Evolutionary conservation across 805 yeast genomes (phyloP).

Genomic region (Wickerhamiella brachini): DNA sequence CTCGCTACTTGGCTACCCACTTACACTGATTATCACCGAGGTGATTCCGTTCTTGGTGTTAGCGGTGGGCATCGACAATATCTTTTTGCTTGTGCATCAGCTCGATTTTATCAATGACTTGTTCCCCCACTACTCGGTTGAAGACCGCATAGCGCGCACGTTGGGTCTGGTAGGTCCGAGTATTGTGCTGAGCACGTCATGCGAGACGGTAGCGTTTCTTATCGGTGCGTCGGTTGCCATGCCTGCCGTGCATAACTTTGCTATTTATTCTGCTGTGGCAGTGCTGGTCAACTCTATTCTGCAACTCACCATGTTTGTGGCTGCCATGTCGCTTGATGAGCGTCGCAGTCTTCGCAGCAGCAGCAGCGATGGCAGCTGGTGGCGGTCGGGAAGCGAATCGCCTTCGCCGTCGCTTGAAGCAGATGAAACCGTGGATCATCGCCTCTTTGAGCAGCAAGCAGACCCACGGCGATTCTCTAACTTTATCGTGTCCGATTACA

Average conservation of each 20-base stretch:
- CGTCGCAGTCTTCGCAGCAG: conserved; percentile 51
- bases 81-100: conserved; percentile 75
- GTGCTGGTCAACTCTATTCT: conserved; percentile 59
- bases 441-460: conserved; percentile 10
- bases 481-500: conserved; percentile 36
- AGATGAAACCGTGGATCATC: conserved; percentile 6
- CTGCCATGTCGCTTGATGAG: conserved; percentile 61
- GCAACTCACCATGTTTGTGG: conserved; percentile 70
- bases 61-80: conserved; percentile 94
- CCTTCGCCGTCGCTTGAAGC: conserved; percentile 1
- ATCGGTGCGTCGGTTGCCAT: conserved; percentile 71
- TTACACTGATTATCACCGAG: conserved; percentile 88
- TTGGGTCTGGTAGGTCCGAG: conserved; percentile 76
- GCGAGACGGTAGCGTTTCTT: conserved; percentile 68
- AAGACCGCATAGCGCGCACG: conserved; percentile 48
- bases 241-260: conserved; percentile 96
- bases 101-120: conserved; percentile 39
- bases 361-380: conserved; percentile 42
- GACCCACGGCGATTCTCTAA: conserved; percentile 26
- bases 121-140: conserved; percentile 35
- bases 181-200: conserved; percentile 57
- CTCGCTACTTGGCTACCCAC: conserved; percentile 60
- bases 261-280: conserved; percentile 80
- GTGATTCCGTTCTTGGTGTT: conserved; percentile 86
- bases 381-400: conserved; percentile 31